These are phyloP conservation scores for Rhizophagus sp. DNA, from an alignment of 192 early-diverging fungal species.

Conservation along the genomic window DNA sequence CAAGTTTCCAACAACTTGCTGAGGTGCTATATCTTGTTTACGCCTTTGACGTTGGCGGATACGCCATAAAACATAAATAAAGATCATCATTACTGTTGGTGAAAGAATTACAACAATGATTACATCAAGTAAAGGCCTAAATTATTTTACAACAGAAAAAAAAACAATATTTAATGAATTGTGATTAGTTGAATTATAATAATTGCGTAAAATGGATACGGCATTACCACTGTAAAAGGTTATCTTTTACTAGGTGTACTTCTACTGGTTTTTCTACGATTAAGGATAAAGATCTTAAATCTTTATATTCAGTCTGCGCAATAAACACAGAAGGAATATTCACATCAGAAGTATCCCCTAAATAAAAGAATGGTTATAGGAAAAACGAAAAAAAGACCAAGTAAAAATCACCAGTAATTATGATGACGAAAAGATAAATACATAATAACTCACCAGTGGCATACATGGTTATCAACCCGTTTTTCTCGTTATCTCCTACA, in stretches of 20 bases:
- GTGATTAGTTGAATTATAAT: too few relatives aligned
- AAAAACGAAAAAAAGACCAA: conserved; percentile 3
- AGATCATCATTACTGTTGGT: conserved; percentile 76
- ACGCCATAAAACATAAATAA: conserved; percentile 72
- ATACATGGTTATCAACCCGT: conserved; percentile 88
- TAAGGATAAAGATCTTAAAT: conserved; percentile 47
- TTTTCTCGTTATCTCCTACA: conserved; percentile 79
- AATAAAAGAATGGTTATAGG: conserved; percentile 25
- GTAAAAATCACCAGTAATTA: background rate
- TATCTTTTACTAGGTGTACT: conserved; percentile 39
- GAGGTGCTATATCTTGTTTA: conserved; percentile 75
- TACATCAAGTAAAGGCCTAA: conserved; percentile 76
- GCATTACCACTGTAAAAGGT: conserved; percentile 47
- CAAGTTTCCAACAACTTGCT: conserved; percentile 70
- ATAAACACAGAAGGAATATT: conserved; percentile 88
- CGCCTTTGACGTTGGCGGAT: conserved; percentile 71
- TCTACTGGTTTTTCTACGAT: conserved; percentile 31
- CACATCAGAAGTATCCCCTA: conserved; percentile 85
- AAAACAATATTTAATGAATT: background rate
- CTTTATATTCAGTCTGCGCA: conserved; percentile 64
- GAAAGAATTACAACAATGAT: conserved; percentile 81
- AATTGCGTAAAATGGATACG: conserved; percentile 30
- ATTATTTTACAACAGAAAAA: background rate
- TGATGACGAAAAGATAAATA: background rate
- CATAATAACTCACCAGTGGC: conserved; percentile 49